Percentiles rank a stretch among this genome's conserved stretches.
These are phyloP conservation scores for Bullera alba DNA, from an alignment of 768 basidiomycete genomes.

Conservation along the genomic window DNA sequence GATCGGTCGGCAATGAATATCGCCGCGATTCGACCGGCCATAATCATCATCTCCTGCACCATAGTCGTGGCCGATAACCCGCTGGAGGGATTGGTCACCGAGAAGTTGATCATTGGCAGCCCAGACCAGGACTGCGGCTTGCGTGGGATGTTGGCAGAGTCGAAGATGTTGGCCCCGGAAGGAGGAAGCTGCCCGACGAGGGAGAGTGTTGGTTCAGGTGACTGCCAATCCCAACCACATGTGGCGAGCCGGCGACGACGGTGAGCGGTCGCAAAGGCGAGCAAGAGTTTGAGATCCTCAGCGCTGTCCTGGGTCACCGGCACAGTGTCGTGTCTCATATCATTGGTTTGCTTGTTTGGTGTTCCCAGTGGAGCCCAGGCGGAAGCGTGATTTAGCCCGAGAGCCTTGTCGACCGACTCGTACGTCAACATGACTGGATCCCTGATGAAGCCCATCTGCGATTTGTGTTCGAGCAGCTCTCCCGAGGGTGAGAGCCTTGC, in stretches of 20 bases:
- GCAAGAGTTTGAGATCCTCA: constrained; percentile 22
- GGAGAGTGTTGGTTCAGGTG: constrained; percentile 6
- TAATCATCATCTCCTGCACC: constrained; percentile 75
- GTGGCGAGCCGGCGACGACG: constrained; percentile 12
- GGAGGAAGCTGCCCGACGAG: constrained; percentile 1
- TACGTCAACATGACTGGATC: constrained; percentile 65
- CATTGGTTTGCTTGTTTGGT: neutral
- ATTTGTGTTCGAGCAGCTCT: constrained; percentile 61
- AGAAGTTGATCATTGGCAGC: constrained; percentile 14
- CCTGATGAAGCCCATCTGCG: constrained; percentile 66
- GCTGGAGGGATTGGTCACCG: neutral
- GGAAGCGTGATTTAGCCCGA: constrained; percentile 9
- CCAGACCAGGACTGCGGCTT: neutral
- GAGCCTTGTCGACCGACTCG: constrained; percentile 55
- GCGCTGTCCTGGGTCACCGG: neutral
- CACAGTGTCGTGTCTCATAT: constrained; percentile 5
- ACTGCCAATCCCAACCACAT: constrained; percentile 16
- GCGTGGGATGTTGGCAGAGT: neutral
- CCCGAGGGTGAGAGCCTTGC: constrained; percentile 57
- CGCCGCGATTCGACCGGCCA: constrained; percentile 69
- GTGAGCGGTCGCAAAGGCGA: constrained; percentile 8
- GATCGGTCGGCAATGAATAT: constrained; percentile 58
- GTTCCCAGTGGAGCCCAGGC: constrained; percentile 19
- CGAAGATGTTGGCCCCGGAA: constrained; percentile 13
- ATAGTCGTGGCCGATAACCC: constrained; percentile 34